Evolutionary conservation across 495 filamentous ascomycete genomes (phyloP), one percentile per base, ranked within the genome.

Genomic region (Stereocaulon alpinum): DNA sequence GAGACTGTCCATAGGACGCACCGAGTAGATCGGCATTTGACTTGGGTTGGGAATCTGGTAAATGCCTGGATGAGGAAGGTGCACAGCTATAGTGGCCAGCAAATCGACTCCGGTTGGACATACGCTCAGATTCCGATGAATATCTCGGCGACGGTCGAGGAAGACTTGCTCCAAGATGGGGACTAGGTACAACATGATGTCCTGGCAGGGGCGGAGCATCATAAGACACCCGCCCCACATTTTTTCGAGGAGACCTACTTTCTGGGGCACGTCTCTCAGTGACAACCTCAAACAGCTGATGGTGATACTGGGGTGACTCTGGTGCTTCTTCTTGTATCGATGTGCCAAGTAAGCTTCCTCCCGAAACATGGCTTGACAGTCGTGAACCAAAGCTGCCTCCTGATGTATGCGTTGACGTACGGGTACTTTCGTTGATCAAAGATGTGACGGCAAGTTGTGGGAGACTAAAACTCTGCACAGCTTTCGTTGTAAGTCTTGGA

Each of bases 11-110:
- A 67, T 98, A 96, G 0, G 90, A 86, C 6, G 89, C 80, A 65
- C 94, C 89, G 56, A 96, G 78, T 15, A 96, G 76, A 67, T 97
- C 90, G 20, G 91, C 77, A 69, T 91, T 93, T 0, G 93, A 95
- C 15, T 82, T 73, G 2, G 89, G 85, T 47, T 93, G 78, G 40
- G 76, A 82, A 58, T 93, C 89, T 6, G 89, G 86, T 6, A 91
- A 92, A 37, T 75, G 79, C 40, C 76, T 67, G 5, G 67, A 66
- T 9, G 78, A 75, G 6, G 83, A 87, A 45, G 86, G 77, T 6
- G 78, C 75, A 34, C 82, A 81, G n/a, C 69, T 76, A 66, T 70
- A 80, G 40, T 61, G 71, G 65, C 73, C 75, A 56, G 80, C 77
- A 80, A 17, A 72, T 82, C 60, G 82, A 85, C 6, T 86, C 82